Evolutionary conservation across 2,329 filamentous ascomycete genomes (phyloP), one percentile per base, ranked within the genome.

Genomic region (Pseudomassariella vexata): DNA sequence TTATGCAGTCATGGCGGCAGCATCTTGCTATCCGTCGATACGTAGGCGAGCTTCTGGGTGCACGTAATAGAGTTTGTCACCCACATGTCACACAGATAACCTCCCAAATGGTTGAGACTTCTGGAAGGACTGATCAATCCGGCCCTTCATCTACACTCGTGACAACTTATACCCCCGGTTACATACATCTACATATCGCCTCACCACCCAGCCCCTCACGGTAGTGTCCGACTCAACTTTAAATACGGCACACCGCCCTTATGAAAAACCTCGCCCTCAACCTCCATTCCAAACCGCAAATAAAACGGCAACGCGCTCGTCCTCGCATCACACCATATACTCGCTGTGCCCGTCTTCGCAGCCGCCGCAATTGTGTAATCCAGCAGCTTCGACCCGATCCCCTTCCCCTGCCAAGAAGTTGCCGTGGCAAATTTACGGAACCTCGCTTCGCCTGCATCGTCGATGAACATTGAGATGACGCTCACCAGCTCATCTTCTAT

Each of bases 351-450:
- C 11, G 32, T 23, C n/a, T 33, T 30, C 18, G 28, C 39, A 22
- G 46, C 46, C 14, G 35, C 40, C 23, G 35, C 42, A 26, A 48
- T 43, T 17, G 37, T 32, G 28, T 46, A 32, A 14, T 24, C 24
- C 23, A 48, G 36, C n/a, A 48, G 38, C 12, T 34, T 38, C 12
- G 44, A 40, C 22, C 46, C 46, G 25, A 45, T 35, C 19, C 46
- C 46, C 23, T 30, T 40, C 11, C 46, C 42, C 33, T 48, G 46
- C 42, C 42, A 47, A 11, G 25, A 20, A 20, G 37, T 16, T 14
- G 43, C 41, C 20, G 46, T 48, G 30, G 46, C 46, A 27, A 48
- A 48, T 14, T 48, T 48, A 19, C 46, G 46, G 29, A 48, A 48
- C n/a, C 46, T 39, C 10, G 44, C 42, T 17, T 29, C 37, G 31